Conservation (phyloP, 768 basidiomycete species). For the Suillus plorans region DNA sequence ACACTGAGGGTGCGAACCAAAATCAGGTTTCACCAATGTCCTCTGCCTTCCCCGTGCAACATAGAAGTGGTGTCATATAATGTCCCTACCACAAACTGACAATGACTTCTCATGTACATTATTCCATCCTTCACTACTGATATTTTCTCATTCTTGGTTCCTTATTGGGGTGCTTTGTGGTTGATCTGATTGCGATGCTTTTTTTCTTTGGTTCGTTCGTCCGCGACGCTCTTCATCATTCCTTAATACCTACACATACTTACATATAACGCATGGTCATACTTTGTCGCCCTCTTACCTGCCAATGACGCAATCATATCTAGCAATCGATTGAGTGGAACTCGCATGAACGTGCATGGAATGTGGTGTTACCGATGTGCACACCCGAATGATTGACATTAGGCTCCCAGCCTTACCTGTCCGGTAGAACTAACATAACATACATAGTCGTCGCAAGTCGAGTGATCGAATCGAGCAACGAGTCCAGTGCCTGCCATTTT, state of each 20-base stretch:
- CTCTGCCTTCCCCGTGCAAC: slow-evolving; percentile 65
- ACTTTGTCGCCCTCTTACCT: neutral
- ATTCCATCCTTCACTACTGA: slow-evolving; percentile 16
- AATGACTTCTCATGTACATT: slow-evolving; percentile 20
- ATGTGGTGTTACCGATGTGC: neutral
- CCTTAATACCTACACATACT: slow-evolving; percentile 3
- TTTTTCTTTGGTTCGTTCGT: slow-evolving; percentile 23
- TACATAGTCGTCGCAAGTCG: too few relatives aligned
- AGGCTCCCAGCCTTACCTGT: neutral
- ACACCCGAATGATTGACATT: neutral
- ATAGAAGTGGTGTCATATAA: slow-evolving; percentile 18
- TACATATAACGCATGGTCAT: slow-evolving; percentile 5
- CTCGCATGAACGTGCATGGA: neutral
- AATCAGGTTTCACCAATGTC: slow-evolving; percentile 74
- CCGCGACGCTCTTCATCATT: slow-evolving; percentile 25
- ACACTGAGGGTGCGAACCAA: slow-evolving; percentile 43
- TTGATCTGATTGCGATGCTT: slow-evolving; percentile 19
- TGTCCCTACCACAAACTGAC: slow-evolving; percentile 7
- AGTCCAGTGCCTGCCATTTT: neutral
- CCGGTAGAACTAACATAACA: neutral
- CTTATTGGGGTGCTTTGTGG: slow-evolving; percentile 17
- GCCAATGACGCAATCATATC: neutral
- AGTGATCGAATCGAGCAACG: too few relatives aligned
- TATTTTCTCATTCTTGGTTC: slow-evolving; percentile 21
- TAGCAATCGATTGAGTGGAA: neutral